Evolutionary conservation across 2,329 filamentous ascomycete species (phyloP).

Genomic region (Gremmenia infestans): DNA sequence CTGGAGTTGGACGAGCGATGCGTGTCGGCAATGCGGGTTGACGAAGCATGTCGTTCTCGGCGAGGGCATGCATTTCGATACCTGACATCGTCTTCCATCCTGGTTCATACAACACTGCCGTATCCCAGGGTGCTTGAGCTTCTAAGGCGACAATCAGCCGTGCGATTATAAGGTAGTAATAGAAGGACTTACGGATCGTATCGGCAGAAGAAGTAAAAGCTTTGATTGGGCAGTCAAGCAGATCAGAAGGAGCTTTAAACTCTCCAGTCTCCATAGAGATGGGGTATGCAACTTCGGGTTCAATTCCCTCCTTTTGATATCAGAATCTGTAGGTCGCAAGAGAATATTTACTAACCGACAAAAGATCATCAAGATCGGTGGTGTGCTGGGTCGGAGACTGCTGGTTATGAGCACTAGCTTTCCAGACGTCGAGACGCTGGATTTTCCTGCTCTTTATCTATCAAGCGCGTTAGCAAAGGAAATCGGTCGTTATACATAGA

Average conservation of each 20-base stretch:
- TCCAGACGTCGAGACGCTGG: conserved; percentile 14
- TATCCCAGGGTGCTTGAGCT: background rate
- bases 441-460: conserved; percentile 19
- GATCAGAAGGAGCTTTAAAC: conserved; percentile 16
- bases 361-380: conserved; percentile 18
- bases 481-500: no score
- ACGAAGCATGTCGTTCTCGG: no score
- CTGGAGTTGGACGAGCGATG: no score
- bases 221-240: conserved; percentile 13
- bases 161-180: background rate
- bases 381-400: background rate
- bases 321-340: conserved; percentile 1
- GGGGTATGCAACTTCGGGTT: conserved; percentile 8
- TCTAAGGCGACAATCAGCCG: background rate
- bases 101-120: background rate
- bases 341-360: conserved; percentile 7
- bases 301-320: background rate
- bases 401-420: background rate
- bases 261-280: conserved; percentile 25
- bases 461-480: background rate
- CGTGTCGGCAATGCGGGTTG: no score
- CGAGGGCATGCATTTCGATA: background rate
- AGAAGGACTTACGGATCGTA: background rate
- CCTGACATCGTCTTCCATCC: background rate
- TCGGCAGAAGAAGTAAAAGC: conserved; percentile 7